phyloP scores from a whole-genome alignment of 2,329 filamentous ascomycete genomes.

The Colletotrichum neosansevieriae region DNA sequence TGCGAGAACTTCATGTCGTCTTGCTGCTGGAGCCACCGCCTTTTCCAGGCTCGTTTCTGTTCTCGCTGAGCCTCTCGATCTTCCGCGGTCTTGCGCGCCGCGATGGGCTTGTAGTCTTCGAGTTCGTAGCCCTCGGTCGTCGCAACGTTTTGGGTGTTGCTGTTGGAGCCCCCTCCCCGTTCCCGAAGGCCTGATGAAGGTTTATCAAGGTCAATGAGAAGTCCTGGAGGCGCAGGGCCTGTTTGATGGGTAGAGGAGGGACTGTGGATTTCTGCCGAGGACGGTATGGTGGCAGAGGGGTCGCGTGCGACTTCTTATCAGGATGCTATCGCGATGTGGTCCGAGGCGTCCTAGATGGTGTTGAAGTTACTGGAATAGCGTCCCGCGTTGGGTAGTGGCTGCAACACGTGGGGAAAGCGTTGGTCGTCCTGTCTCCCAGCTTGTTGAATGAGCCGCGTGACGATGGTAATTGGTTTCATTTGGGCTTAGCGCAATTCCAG shows the following conservation, averaged over 20 bases:
- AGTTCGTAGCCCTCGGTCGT: slow-evolving; percentile 54
- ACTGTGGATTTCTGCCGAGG: slow-evolving; percentile 28
- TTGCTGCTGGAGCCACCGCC: slow-evolving; percentile 75
- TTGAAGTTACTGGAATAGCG: slow-evolving; percentile 33
- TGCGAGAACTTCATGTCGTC: slow-evolving; percentile 99
- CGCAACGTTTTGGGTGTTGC: slow-evolving; percentile 18
- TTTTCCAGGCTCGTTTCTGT: slow-evolving; percentile 71
- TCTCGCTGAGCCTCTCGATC: slow-evolving; percentile 50
- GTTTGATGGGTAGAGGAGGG: slow-evolving; percentile 42
- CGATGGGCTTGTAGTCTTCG: slow-evolving; percentile 52
- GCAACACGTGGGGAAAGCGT: slow-evolving; percentile 41
- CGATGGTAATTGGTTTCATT: slow-evolving; percentile 38
- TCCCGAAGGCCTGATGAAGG: slow-evolving; percentile 36
- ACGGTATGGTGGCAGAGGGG: slow-evolving; percentile 37
- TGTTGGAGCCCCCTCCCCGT: slow-evolving; percentile 41
- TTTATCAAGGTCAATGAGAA: slow-evolving; percentile 35
- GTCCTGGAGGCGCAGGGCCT: slow-evolving; percentile 35
- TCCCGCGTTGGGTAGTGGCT: slow-evolving; percentile 34
- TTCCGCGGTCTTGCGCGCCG: slow-evolving; percentile 46
- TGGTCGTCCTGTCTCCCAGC: slow-evolving; percentile 38
- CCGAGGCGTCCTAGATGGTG: slow-evolving; percentile 18
- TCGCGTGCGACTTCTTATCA: slow-evolving; percentile 35
- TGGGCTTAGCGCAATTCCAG: slow-evolving; percentile 38
- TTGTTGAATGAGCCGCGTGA: slow-evolving; percentile 37
- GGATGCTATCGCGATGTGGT: slow-evolving; percentile 30